Evolutionary conservation across 352 stramenopile species (phyloP).

Genomic region (Aphanomyces stellatus): DNA sequence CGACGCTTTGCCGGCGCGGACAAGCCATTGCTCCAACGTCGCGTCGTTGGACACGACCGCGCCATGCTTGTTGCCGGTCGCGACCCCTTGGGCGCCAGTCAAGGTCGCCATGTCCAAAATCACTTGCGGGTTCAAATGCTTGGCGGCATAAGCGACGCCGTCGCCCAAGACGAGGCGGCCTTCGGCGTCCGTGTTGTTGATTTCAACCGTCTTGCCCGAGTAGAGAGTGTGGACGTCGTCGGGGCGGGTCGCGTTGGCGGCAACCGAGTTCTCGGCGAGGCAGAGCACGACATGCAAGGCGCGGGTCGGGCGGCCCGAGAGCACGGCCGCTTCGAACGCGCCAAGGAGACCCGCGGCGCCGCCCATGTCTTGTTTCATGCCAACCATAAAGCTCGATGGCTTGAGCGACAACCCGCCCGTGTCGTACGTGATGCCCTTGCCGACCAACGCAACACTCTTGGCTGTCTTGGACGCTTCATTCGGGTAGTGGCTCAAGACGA

Average conservation of each 20-base stretch:
- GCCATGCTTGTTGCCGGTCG: slow-evolving; percentile 68
- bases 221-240: slow-evolving; percentile 81
- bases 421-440: slow-evolving; percentile 89
- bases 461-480: slow-evolving; percentile 20
- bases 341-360: slow-evolving; percentile 28
- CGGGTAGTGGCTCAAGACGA: slow-evolving; percentile 83
- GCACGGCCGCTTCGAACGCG: slow-evolving; percentile 38
- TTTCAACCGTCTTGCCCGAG: slow-evolving; percentile 81
- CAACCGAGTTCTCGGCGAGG: slow-evolving; percentile 81
- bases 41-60: slow-evolving; percentile 66
- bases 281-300: slow-evolving; percentile 58
- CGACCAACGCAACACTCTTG: slow-evolving; percentile 34
- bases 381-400: slow-evolving; percentile 35
- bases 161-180: slow-evolving; percentile 75
- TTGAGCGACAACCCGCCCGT: slow-evolving; percentile 86
- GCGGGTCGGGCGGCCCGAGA: slow-evolving; percentile 30
- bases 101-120: slow-evolving; percentile 85
- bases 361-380: slow-evolving; percentile 81
- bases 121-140: slow-evolving; percentile 54
- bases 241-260: slow-evolving; percentile 47
- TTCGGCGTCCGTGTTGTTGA: slow-evolving; percentile 89
- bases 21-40: slow-evolving; percentile 44
- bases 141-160: slow-evolving; percentile 68
- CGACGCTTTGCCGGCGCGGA: slow-evolving; percentile 39
- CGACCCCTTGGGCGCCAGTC: slow-evolving; percentile 75